A percentile compares a stretch with the other conserved stretches of the same genome.
These are phyloP conservation scores for Tetrahymena malaccensis DNA, from an alignment of 73 alveolate species.

Conservation along the genomic window DNA sequence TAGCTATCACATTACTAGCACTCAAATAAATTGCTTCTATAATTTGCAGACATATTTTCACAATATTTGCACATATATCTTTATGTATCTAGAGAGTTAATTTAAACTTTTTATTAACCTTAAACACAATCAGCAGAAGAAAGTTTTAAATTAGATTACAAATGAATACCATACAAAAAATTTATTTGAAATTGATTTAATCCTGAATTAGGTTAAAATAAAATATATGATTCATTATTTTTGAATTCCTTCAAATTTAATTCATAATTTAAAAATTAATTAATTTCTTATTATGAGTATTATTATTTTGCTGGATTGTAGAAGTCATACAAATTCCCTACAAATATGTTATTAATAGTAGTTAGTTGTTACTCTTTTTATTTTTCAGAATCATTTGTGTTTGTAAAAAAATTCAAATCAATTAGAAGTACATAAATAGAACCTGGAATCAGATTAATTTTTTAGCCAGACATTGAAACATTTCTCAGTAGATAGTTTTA, in stretches of 20 bases:
- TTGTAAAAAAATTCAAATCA: neutral
- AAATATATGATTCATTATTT: neutral
- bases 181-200: no score
- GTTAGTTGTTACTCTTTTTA: neutral
- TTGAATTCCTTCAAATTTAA: neutral
- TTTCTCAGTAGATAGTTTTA: neutral
- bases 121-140: neutral
- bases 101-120: neutral
- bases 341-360: neutral
- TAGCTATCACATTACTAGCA: neutral
- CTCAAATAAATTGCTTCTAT: neutral
- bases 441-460: neutral
- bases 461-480: neutral
- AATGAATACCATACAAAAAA: no score
- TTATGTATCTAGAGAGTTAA: neutral
- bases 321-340: neutral
- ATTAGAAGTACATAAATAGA: neutral
- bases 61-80: neutral
- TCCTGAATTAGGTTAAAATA: neutral
- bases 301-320: neutral
- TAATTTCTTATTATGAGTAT: neutral
- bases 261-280: neutral
- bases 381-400: neutral
- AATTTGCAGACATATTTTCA: neutral
- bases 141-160: neutral